A percentile compares a stretch with the other conserved stretches of the same genome.
Conservation (phyloP, 371 early-diverging fungal species). For the Apophysomyces sp. region DNA sequence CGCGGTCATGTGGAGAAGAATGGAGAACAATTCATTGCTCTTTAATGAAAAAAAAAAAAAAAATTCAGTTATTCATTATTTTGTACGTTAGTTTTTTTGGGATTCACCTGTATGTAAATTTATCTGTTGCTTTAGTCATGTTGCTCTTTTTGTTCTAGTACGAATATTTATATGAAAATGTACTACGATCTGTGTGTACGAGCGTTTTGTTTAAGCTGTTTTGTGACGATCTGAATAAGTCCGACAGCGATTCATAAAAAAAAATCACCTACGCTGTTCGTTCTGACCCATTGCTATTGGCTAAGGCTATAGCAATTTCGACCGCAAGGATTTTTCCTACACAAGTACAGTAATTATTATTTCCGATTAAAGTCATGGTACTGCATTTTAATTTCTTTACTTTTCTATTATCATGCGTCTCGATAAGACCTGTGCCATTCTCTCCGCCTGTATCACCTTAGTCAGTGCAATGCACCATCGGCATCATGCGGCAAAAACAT, state of each 20-base stretch:
- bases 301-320: neutral
- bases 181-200: neutral
- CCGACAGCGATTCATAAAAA: neutral
- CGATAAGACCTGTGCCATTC: neutral
- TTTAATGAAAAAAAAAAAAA: neutral
- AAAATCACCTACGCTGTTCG: neutral
- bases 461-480: neutral
- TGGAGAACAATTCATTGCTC: neutral
- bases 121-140: neutral
- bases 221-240: neutral
- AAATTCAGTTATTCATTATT: neutral
- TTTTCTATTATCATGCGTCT: neutral
- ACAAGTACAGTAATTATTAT: neutral
- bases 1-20: neutral
- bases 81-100: neutral
- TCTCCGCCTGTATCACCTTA: neutral
- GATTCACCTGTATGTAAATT: neutral
- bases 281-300: neutral
- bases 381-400: neutral
- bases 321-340: neutral
- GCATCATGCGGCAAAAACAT: neutral
- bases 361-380: neutral
- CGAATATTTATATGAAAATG: neutral
- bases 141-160: neutral
- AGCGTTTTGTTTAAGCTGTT: neutral